Percentiles rank a stretch among this genome's conserved stretches.
Evolutionary conservation across 352 stramenopile genomes (phyloP).

Genomic region (Peronospora tabacina): DNA sequence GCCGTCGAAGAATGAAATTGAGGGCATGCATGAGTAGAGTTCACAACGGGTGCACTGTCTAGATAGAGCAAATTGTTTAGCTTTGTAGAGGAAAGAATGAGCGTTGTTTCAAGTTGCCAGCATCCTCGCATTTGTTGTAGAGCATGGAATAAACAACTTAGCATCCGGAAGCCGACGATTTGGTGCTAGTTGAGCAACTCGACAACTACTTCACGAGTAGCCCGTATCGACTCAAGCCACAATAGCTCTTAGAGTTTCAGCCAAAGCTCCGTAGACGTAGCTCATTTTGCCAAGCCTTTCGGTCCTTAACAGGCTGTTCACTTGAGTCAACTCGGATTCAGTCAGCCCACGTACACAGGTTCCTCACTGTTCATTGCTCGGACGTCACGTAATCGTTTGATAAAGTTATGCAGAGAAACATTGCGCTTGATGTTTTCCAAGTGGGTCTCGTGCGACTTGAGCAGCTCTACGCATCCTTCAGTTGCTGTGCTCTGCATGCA

Average conservation of each 20-base stretch:
- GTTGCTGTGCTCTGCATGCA: constrained; percentile 49
- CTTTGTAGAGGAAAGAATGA: constrained; percentile 7
- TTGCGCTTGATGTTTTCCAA: constrained; percentile 46
- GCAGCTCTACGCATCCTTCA: constrained; percentile 52
- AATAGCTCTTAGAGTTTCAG: too few species aligned
- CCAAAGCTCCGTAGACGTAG: constrained; percentile 12
- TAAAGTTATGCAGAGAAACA: constrained; percentile 37
- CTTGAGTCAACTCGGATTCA: background rate
- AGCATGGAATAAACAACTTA: constrained; percentile 15
- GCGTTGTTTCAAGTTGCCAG: background rate
- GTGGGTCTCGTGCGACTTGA: constrained; percentile 59
- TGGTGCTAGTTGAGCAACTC: too few species aligned
- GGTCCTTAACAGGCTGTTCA: background rate
- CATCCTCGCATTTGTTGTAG: constrained; percentile 9
- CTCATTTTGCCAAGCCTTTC: background rate
- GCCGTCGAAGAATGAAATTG: constrained; percentile 11
- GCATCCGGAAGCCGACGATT: too few species aligned
- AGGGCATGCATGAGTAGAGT: constrained; percentile 11
- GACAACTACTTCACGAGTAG: constrained; percentile 17
- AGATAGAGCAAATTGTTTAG: constrained; percentile 4
- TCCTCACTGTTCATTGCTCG: constrained; percentile 38
- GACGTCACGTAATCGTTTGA: constrained; percentile 39
- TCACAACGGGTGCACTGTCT: background rate
- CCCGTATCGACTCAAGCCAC: constrained; percentile 40
- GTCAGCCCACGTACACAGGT: constrained; percentile 27